These are phyloP conservation scores for Mycena amicta DNA, from an alignment of 768 basidiomycete genomes.

Conservation along the genomic window DNA sequence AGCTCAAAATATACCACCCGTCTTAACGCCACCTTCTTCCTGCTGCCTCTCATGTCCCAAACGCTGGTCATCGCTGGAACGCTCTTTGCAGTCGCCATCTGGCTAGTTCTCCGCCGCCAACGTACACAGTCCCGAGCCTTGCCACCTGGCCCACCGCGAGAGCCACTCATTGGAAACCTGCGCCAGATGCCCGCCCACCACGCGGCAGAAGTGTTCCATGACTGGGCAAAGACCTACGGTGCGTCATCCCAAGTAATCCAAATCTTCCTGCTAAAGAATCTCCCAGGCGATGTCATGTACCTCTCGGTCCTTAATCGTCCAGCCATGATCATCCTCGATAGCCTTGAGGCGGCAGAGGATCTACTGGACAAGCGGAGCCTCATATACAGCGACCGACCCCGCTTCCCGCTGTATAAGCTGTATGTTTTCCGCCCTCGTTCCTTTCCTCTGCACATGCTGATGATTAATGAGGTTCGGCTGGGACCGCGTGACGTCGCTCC, in stretches of 20 bases:
- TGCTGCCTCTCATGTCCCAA: too few species aligned
- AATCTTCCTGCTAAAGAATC: not conserved
- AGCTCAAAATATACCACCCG: too few species aligned
- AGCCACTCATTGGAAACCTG: not conserved
- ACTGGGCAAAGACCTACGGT: not conserved
- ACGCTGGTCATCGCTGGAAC: too few species aligned
- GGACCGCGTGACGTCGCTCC: not conserved
- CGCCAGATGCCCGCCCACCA: not conserved
- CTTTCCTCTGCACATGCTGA: not conserved
- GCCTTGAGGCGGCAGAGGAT: not conserved
- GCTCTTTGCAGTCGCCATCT: too few species aligned
- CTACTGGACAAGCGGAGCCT: not conserved
- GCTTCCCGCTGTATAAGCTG: not conserved
- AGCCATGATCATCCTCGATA: not conserved
- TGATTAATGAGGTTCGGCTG: not conserved
- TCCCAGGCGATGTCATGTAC: not conserved
- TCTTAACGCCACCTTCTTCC: too few species aligned
- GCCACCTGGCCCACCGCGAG: not conserved
- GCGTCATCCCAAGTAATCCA: not conserved
- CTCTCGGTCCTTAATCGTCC: not conserved
- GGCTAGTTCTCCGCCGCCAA: too few species aligned
- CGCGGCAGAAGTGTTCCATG: not conserved
- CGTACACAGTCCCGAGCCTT: too few species aligned
- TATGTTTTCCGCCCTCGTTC: not conserved
- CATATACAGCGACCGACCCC: not conserved